A percentile compares a stretch with the other conserved stretches of the same genome.
Conservation (phyloP, 768 basidiomycete species). For the Imleria badia region DNA sequence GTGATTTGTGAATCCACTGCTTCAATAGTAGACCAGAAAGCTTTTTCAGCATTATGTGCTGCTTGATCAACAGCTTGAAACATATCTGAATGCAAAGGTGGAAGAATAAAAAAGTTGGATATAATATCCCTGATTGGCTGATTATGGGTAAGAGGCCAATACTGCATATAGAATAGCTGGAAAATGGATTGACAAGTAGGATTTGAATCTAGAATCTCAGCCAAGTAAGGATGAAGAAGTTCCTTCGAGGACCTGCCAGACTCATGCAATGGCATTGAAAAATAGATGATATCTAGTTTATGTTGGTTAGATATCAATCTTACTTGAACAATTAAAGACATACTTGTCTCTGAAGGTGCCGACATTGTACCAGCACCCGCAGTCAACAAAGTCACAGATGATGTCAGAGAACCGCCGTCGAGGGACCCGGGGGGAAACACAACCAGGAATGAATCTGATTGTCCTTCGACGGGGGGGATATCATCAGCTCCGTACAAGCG, state of each 20-base stretch:
- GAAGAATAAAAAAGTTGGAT: constrained; percentile 17
- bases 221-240: constrained; percentile 54
- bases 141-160: constrained; percentile 20
- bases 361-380: constrained; percentile 75
- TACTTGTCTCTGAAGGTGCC: constrained; percentile 69
- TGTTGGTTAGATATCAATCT: constrained; percentile 1
- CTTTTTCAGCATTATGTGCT: constrained; percentile 54
- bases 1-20: background rate
- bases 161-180: constrained; percentile 56
- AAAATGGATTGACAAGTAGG: constrained; percentile 38
- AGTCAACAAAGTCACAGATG: constrained; percentile 60
- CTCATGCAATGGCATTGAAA: constrained; percentile 48
- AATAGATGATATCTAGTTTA: constrained; percentile 55
- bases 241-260: constrained; percentile 34
- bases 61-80: constrained; percentile 58
- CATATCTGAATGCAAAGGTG: constrained; percentile 35
- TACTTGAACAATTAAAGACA: background rate
- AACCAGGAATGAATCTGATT: constrained; percentile 61
- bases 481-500: constrained; percentile 29
- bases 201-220: constrained; percentile 37
- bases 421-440: constrained; percentile 74
- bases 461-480: constrained; percentile 14
- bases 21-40: constrained; percentile 45
- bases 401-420: constrained; percentile 42
- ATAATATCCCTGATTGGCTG: background rate